Conservation (phyloP, 2,329 filamentous ascomycete genomes). For the Biscogniauxia marginata region DNA sequence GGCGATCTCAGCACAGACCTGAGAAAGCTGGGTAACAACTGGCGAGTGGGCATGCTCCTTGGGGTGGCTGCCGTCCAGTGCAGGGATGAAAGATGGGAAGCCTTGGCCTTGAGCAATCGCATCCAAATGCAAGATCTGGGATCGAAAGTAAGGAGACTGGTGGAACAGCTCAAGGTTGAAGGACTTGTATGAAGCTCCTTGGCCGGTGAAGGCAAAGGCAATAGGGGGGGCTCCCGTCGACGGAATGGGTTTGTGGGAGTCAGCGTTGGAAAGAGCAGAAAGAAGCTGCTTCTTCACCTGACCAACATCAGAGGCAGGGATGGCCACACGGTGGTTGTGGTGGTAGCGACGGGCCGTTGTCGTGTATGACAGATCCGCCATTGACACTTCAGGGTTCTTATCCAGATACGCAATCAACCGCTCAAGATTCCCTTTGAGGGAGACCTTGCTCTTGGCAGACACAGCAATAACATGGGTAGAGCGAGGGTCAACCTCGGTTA, state of each 20-base stretch:
- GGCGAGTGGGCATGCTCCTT: slow-evolving; percentile 41
- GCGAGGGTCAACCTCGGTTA: slow-evolving; percentile 37
- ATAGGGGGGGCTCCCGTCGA: neutral
- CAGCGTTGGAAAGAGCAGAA: neutral
- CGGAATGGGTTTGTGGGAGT: slow-evolving; percentile 5
- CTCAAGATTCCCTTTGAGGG: slow-evolving; percentile 39
- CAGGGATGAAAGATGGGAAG: slow-evolving; percentile 52
- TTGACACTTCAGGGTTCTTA: slow-evolving; percentile 34
- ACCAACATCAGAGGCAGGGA: neutral
- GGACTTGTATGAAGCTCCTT: slow-evolving; percentile 35
- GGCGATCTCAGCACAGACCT: slow-evolving; percentile 51
- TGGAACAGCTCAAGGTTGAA: slow-evolving; percentile 40
- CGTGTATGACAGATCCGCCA: slow-evolving; percentile 52
- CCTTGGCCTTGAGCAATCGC: slow-evolving; percentile 44
- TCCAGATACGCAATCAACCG: slow-evolving; percentile 42
- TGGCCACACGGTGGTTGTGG: slow-evolving; percentile 3
- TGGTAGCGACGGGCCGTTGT: slow-evolving; percentile 49
- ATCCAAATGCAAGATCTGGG: slow-evolving; percentile 52
- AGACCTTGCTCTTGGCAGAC: slow-evolving; percentile 41
- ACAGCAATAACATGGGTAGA: slow-evolving; percentile 42
- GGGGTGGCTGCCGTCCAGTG: neutral
- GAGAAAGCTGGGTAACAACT: slow-evolving; percentile 46
- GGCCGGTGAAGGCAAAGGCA: slow-evolving; percentile 23
- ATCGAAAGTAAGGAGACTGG: slow-evolving; percentile 20
- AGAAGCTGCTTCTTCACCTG: slow-evolving; percentile 6